Conservation (phyloP, 2,329 filamentous ascomycete genomes). For the Fusarium sarcochroum region DNA sequence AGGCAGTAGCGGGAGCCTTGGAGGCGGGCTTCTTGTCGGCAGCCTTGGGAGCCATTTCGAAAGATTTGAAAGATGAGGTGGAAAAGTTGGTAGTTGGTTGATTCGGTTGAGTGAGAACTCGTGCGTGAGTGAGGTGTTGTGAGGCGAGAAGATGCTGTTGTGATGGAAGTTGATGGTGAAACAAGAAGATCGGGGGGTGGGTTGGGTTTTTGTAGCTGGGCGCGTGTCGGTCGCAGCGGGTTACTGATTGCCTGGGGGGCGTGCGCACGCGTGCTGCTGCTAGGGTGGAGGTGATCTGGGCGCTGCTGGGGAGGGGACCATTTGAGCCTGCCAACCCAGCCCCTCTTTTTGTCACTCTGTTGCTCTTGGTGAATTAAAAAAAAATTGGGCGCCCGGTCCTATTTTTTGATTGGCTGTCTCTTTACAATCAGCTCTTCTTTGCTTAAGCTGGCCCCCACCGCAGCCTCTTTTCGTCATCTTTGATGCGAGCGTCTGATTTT, state of each 20-base stretch:
- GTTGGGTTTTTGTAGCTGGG: slow-evolving; percentile 73
- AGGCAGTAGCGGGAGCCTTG: slow-evolving; percentile 88
- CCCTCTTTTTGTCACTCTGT: slow-evolving; percentile 38
- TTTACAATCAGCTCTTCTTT: slow-evolving; percentile 1
- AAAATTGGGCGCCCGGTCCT: slow-evolving; percentile 32
- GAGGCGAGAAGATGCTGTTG: slow-evolving; percentile 54
- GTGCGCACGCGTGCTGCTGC: slow-evolving; percentile 41
- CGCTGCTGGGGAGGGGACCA: slow-evolving; percentile 26
- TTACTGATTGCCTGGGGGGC: slow-evolving; percentile 68
- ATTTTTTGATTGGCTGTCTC: slow-evolving; percentile 39
- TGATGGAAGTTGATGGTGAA: slow-evolving; percentile 62
- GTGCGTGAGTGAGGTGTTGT: slow-evolving; percentile 33
- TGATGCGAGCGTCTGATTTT: slow-evolving; percentile 18
- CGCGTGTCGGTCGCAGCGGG: slow-evolving; percentile 63
- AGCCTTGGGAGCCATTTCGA: slow-evolving; percentile 93
- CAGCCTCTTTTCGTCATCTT: slow-evolving; percentile 30
- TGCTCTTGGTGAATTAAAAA: slow-evolving; percentile 37
- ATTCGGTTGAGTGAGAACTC: slow-evolving; percentile 35
- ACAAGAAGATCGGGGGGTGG: slow-evolving; percentile 65
- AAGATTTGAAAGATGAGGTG: slow-evolving; percentile 31
- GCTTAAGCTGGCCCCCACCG: slow-evolving; percentile 22
- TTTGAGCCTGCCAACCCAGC: slow-evolving; percentile 30
- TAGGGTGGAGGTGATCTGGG: slow-evolving; percentile 41
- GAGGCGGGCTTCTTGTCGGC: slow-evolving; percentile 99
- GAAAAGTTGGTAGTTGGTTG: slow-evolving; percentile 20